Evolutionary conservation across 1,284 basidiomycete genomes (phyloP).

Genomic region (Apiotrichum mycotoxinovorans): DNA sequence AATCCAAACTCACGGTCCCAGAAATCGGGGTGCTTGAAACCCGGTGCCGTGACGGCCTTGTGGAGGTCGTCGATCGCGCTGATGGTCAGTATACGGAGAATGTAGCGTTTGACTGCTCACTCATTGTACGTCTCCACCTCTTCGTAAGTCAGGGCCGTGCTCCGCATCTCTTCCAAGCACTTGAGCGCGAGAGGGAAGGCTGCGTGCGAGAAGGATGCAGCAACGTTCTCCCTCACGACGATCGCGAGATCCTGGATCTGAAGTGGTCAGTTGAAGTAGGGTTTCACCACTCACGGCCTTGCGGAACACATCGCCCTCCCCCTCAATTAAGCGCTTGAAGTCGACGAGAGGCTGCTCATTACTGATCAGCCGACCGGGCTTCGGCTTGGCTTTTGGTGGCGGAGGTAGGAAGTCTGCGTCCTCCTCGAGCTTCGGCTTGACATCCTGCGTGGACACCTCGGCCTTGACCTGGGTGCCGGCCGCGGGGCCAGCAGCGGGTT

Average conservation of each 20-base stretch:
- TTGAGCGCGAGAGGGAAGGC: conserved; percentile 66
- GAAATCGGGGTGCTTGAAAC: conserved; percentile 48
- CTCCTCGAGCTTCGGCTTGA: conserved; percentile 43
- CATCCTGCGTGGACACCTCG: conserved; percentile 5
- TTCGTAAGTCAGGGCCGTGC: conserved; percentile 57
- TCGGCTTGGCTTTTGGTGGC: conserved; percentile 19
- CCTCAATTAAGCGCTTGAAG: conserved; percentile 64
- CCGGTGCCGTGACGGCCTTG: conserved; percentile 27
- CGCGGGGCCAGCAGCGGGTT: conserved; percentile 5
- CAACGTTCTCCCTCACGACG: conserved; percentile 67
- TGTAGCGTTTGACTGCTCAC: conserved; percentile 24
- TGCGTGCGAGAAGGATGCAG: conserved; percentile 64
- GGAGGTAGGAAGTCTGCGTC: conserved; percentile 42
- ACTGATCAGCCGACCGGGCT: conserved; percentile 56
- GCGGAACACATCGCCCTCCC: conserved; percentile 67
- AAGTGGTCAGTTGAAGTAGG: background rate
- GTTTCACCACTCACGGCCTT: conserved; percentile 61
- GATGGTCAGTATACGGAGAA: background rate
- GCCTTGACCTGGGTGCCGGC: conserved; percentile 44
- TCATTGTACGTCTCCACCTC: conserved; percentile 48
- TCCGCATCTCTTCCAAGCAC: conserved; percentile 65
- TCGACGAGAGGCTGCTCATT: conserved; percentile 68
- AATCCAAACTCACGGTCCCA: conserved; percentile 29
- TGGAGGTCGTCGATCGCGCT: conserved; percentile 40
- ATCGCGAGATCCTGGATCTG: conserved; percentile 61